These are phyloP conservation scores for Neurospora sp. DNA, from an alignment of 2,329 filamentous ascomycete species.

Conservation along the genomic window DNA sequence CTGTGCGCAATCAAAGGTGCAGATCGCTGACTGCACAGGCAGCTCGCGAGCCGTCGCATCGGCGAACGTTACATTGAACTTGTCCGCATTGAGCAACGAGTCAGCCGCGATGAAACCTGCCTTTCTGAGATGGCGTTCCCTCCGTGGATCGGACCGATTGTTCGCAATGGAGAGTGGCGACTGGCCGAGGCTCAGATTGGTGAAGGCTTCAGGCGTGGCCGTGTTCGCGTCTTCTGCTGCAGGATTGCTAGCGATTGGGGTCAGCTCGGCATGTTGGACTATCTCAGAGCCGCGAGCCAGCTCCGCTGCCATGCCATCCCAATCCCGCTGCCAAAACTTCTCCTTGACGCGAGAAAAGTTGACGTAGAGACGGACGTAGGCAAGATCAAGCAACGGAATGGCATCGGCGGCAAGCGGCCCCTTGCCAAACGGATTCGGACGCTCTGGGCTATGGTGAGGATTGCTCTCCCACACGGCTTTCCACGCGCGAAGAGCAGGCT, in stretches of 20 bases:
- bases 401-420: conserved; percentile 82
- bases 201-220: conserved; percentile 28
- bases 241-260: conserved; percentile 40
- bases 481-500: conserved; percentile 90
- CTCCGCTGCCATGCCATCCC: conserved; percentile 83
- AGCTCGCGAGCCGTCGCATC: conserved; percentile 77
- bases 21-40: conserved; percentile 83
- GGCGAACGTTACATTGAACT: conserved; percentile 73
- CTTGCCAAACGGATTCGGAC: conserved; percentile 72
- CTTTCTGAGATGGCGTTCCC: conserved; percentile 81
- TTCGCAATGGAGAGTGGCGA: conserved; percentile 19
- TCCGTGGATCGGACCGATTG: conserved; percentile 48
- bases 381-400: conserved; percentile 81
- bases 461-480: conserved; percentile 85
- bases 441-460: conserved; percentile 71
- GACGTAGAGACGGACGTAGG: conserved; percentile 86
- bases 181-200: conserved; percentile 28
- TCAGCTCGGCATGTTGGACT: conserved; percentile 59
- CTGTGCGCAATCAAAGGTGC: conserved; percentile 86
- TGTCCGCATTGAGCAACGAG: conserved; percentile 80
- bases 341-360: conserved; percentile 89
- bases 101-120: conserved; percentile 95
- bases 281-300: conserved; percentile 69
- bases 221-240: conserved; percentile 34
- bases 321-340: conserved; percentile 88